Evolutionary conservation across 1,284 basidiomycete genomes (phyloP).

Genomic region (Trichosporon ovoides): DNA sequence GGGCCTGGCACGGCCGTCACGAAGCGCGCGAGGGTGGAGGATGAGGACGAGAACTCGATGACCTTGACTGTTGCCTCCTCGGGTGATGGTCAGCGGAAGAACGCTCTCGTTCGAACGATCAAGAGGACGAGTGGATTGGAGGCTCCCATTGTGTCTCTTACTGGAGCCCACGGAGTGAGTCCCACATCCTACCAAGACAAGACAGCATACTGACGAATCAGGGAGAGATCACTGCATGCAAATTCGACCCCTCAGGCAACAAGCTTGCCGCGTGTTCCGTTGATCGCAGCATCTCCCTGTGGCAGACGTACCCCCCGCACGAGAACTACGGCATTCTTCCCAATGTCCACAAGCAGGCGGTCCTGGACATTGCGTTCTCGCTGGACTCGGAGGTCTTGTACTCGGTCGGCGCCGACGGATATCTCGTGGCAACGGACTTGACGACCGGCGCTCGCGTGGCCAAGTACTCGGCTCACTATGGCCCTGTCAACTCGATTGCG

Average conservation of each 20-base stretch:
- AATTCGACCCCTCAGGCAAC: conserved; percentile 48
- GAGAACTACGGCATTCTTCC: conserved; percentile 49
- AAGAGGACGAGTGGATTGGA: conserved; percentile 47
- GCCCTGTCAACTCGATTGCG: conserved; percentile 82
- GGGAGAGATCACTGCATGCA: conserved; percentile 49
- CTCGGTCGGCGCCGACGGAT: conserved; percentile 46
- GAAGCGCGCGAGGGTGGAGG: conserved; percentile 48
- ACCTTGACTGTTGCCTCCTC: conserved; percentile 41
- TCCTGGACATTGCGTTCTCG: conserved; percentile 49
- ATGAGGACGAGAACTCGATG: conserved; percentile 29
- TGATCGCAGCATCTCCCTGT: conserved; percentile 47
- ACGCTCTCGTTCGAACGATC: conserved; percentile 42
- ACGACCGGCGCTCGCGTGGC: conserved; percentile 41
- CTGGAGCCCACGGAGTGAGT: conserved; percentile 47
- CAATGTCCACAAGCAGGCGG: conserved; percentile 47
- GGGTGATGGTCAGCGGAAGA: conserved; percentile 45
- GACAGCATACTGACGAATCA: conserved; percentile 11
- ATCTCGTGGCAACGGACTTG: conserved; percentile 43
- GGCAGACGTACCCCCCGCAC: conserved; percentile 50
- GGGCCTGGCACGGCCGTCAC: conserved; percentile 40
- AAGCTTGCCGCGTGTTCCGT: conserved; percentile 47
- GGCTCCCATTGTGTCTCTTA: conserved; percentile 43
- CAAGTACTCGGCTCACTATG: conserved; percentile 62
- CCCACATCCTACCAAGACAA: too few species aligned
- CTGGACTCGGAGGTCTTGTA: conserved; percentile 46